phyloP scores from a whole-genome alignment of 2,329 filamentous ascomycete species.

The Aspergillus costaricaensis region DNA sequence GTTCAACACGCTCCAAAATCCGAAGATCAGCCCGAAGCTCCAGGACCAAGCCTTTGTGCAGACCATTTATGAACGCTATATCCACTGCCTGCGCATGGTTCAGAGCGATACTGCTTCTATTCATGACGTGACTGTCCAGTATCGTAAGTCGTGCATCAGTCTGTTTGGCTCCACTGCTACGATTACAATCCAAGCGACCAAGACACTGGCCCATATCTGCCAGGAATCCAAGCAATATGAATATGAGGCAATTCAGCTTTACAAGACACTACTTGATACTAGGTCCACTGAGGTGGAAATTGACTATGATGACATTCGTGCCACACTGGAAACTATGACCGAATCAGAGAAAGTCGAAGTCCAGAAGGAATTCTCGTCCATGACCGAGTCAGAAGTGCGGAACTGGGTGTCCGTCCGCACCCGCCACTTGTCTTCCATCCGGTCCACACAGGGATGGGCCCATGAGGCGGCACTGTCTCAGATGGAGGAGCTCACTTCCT shows the following conservation, averaged over 20 bases:
- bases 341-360: slow-evolving; percentile 35
- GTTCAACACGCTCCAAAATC: slow-evolving; percentile 37
- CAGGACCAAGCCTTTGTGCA: slow-evolving; percentile 35
- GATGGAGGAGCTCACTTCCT: slow-evolving; percentile 38
- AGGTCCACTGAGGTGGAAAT: slow-evolving; percentile 29
- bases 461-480: slow-evolving; percentile 42
- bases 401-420: slow-evolving; percentile 31
- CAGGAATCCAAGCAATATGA: slow-evolving; percentile 40
- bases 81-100: slow-evolving; percentile 35
- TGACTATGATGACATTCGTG: slow-evolving; percentile 37
- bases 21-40: slow-evolving; percentile 36
- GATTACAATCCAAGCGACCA: slow-evolving; percentile 40
- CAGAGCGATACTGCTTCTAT: slow-evolving; percentile 34
- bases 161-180: slow-evolving; percentile 37
- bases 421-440: slow-evolving; percentile 31
- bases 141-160: slow-evolving; percentile 36
- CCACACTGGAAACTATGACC: slow-evolving; percentile 38
- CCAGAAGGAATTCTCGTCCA: slow-evolving; percentile 18
- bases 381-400: slow-evolving; percentile 31
- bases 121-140: slow-evolving; percentile 38
- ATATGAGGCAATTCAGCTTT: slow-evolving; percentile 36
- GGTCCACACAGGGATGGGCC: slow-evolving; percentile 39
- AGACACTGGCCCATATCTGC: slow-evolving; percentile 40
- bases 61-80: slow-evolving; percentile 37
- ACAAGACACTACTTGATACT: slow-evolving; percentile 37